phyloP scores from a whole-genome alignment of 805 yeast genomes.

The Spathaspora hagerdaliae region DNA sequence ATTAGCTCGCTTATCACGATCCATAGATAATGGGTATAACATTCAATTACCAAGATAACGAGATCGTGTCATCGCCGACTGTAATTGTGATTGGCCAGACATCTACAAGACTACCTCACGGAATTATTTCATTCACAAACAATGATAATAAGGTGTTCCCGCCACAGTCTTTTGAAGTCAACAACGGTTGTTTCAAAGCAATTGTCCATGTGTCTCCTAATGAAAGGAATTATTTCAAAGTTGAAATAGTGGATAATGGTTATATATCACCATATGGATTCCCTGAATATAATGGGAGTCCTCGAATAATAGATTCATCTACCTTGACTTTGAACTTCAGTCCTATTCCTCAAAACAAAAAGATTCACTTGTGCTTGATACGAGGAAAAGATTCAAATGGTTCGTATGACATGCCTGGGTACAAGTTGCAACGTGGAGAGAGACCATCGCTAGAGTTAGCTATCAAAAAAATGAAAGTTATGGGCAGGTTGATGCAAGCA shows the following conservation, averaged over 20 bases:
- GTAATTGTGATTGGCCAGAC: conserved; percentile 33
- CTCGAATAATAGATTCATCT: conserved; percentile 20
- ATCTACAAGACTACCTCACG: conserved; percentile 12
- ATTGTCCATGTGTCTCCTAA: conserved; percentile 68
- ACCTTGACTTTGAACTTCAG: conserved; percentile 22
- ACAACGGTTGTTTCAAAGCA: conserved; percentile 70
- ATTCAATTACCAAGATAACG: conserved; percentile 31
- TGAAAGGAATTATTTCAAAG: conserved; percentile 47
- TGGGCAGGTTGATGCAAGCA: conserved; percentile 86
- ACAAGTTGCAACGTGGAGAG: conserved; percentile 45
- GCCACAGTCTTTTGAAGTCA: conserved; percentile 65
- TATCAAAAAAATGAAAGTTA: conserved; percentile 68
- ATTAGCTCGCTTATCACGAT: too few species aligned
- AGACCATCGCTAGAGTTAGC: conserved; percentile 70
- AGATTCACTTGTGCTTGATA: conserved; percentile 75
- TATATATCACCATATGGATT: conserved; percentile 24
- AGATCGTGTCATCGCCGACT: conserved; percentile 38
- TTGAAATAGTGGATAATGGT: conserved; percentile 46
- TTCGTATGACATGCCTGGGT: conserved; percentile 63
- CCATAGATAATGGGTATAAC: conserved; percentile 16
- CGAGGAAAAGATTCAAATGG: conserved; percentile 74
- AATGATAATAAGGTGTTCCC: conserved; percentile 50
- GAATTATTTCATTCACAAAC: conserved; percentile 29
- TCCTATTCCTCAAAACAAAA: conserved; percentile 63
- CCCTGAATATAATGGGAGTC: conserved; percentile 13